Evolutionary conservation across 2,329 filamentous ascomycete species (phyloP).

Genomic region (Colletotrichum sp.): DNA sequence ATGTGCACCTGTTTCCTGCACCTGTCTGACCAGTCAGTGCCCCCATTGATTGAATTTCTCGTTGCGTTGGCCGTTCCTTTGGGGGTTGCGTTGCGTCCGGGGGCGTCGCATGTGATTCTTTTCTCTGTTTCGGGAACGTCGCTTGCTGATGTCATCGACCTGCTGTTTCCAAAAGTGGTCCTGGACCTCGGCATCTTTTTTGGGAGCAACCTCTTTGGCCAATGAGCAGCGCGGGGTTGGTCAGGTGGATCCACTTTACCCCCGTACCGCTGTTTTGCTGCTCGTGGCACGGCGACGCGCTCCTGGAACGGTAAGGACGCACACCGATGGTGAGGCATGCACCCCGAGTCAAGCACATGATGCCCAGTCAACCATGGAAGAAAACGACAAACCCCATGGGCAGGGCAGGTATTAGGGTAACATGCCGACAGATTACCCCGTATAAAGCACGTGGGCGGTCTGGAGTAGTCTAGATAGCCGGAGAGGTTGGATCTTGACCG

Average conservation of each 20-base stretch:
- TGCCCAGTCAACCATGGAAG: not conserved
- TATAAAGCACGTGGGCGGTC: not conserved
- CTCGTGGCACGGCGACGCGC: not conserved
- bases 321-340: not conserved
- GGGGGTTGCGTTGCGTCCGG: not conserved
- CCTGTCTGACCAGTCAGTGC: not conserved
- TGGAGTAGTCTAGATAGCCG: not conserved
- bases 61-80: not conserved
- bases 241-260: not conserved
- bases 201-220: not conserved
- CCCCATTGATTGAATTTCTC: not conserved
- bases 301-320: not conserved
- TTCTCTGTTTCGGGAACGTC: slow-evolving; percentile 4
- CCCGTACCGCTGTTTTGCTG: not conserved
- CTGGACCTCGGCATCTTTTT: slow-evolving; percentile 15
- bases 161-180: slow-evolving; percentile 1
- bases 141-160: slow-evolving; percentile 19
- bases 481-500: not conserved
- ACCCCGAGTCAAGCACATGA: not conserved
- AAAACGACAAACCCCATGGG: not conserved
- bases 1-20: slow-evolving; percentile 6
- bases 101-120: slow-evolving; percentile 14
- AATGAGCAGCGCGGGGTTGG: not conserved
- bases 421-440: not conserved
- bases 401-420: not conserved